A percentile compares a stretch with the other conserved stretches of the same genome.
Evolutionary conservation across 805 yeast genomes (phyloP).

Genomic region (Wickerhamiella cacticola): DNA sequence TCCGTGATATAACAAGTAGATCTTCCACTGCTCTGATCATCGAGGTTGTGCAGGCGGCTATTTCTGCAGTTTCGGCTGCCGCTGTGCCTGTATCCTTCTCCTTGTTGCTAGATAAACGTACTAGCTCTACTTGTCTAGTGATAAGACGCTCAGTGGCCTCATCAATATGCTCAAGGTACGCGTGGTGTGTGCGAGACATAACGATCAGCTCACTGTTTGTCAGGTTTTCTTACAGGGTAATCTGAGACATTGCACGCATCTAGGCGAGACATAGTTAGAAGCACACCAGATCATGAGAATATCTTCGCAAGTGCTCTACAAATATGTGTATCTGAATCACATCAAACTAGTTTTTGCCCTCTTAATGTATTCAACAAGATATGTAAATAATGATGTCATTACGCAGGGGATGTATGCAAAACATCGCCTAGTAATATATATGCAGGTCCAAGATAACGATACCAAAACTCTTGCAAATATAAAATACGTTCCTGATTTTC

Average conservation of each 20-base stretch:
- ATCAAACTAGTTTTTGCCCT: too few relatives aligned
- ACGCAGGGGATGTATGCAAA: too few relatives aligned
- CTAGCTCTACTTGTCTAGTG: constrained; percentile 21
- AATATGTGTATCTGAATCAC: too few relatives aligned
- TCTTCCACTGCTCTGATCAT: constrained; percentile 32
- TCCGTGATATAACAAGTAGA: constrained; percentile 30
- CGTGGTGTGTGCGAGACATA: constrained; percentile 17
- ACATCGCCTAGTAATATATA: too few relatives aligned
- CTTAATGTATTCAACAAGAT: too few relatives aligned
- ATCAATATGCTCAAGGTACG: constrained; percentile 23
- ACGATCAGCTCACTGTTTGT: background rate
- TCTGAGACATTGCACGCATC: background rate
- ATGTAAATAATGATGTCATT: too few relatives aligned
- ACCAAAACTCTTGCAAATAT: too few relatives aligned
- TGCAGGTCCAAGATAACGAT: too few relatives aligned
- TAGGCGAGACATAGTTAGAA: background rate
- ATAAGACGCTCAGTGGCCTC: constrained; percentile 22
- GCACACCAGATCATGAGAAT: background rate
- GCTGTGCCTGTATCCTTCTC: constrained; percentile 27
- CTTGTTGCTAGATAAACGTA: constrained; percentile 19
- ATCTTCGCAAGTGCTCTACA: too few relatives aligned
- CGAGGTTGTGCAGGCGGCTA: constrained; percentile 30
- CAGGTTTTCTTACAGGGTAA: background rate
- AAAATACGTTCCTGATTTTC: too few relatives aligned
- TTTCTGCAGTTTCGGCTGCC: constrained; percentile 32